Percentiles rank a stretch among this genome's conserved stretches.
phyloP scores from a whole-genome alignment of 768 basidiomycete species.

The Favolaschia claudopus region DNA sequence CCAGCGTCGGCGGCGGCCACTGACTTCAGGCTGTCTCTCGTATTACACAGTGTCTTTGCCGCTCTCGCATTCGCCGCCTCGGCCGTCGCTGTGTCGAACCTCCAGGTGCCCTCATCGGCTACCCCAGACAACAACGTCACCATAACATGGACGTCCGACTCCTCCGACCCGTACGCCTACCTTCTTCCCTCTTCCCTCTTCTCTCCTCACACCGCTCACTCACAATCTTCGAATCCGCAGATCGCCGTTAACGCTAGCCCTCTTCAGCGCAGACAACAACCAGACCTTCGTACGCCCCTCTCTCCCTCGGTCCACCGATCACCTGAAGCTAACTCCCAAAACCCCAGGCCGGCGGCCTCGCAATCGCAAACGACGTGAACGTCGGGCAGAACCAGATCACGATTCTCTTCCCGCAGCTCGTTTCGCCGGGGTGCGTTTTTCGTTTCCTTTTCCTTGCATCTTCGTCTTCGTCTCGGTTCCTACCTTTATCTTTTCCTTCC shows the following conservation, averaged over 20 bases:
- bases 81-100: not conserved
- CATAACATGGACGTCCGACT: conserved; percentile 16
- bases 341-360: not conserved
- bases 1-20: no score
- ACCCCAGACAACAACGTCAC: conserved; percentile 5
- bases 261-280: conserved; percentile 5
- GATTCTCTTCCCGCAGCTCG: not conserved
- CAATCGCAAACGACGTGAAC: not conserved
- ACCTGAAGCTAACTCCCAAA: not conserved
- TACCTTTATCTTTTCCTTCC: not conserved
- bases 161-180: conserved; percentile 18
- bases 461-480: not conserved
- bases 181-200: not conserved
- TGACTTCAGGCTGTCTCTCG: no score
- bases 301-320: not conserved
- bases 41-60: no score
- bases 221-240: not conserved
- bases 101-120: conserved; percentile 2
- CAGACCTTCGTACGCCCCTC: not conserved
- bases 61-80: conserved; percentile 6
- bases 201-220: not conserved
- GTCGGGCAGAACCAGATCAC: not conserved
- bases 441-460: not conserved
- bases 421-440: not conserved
- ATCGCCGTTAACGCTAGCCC: conserved; percentile 3